A percentile compares a stretch with the other conserved stretches of the same genome.
Evolutionary conservation across 768 basidiomycete genomes (phyloP).

Genomic region (Holtermanniella nyarrowii): DNA sequence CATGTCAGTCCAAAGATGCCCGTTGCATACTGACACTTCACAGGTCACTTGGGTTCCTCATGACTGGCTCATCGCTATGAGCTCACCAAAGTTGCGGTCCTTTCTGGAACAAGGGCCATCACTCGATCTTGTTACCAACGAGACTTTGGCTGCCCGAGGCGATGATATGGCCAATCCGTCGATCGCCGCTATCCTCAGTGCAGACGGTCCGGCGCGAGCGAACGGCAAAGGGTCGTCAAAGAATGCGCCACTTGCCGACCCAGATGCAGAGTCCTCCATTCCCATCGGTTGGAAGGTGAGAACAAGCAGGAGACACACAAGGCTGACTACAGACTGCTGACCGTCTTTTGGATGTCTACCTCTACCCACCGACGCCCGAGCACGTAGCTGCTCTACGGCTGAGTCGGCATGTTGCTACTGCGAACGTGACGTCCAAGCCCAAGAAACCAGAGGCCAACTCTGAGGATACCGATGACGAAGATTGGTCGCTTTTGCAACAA

Average conservation of each 20-base stretch:
- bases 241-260: constrained; percentile 46
- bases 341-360: constrained; percentile 65
- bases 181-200: constrained; percentile 27
- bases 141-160: constrained; percentile 29
- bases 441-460: too few species aligned
- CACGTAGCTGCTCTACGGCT: too few species aligned
- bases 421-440: too few species aligned
- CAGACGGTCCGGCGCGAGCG: constrained; percentile 37
- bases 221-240: constrained; percentile 10
- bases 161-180: constrained; percentile 31
- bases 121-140: constrained; percentile 52
- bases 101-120: constrained; percentile 63
- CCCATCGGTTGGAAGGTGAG: constrained; percentile 59
- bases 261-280: constrained; percentile 62
- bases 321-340: constrained; percentile 69
- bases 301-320: too few species aligned
- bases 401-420: too few species aligned
- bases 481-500: too few species aligned
- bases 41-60: constrained; percentile 79
- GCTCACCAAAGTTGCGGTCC: constrained; percentile 58
- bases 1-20: constrained; percentile 26
- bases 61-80: constrained; percentile 70
- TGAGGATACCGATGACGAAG: constrained; percentile 37
- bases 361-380: background rate
- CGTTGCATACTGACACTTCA: constrained; percentile 19